Evolutionary conservation across 2,329 filamentous ascomycete species (phyloP).

Genomic region (Talaromyces sp.): DNA sequence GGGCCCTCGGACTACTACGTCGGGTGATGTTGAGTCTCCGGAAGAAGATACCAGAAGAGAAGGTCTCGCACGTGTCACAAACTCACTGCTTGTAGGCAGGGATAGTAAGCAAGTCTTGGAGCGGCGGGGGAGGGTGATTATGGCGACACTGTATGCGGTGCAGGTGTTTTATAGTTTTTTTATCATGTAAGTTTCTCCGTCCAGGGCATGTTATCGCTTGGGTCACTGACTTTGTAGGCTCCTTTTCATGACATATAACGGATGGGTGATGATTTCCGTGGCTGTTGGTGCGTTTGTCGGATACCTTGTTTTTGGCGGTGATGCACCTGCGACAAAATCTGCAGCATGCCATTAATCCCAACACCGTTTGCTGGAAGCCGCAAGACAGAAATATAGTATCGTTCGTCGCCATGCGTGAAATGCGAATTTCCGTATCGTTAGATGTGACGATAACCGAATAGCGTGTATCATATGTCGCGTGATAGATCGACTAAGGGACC

Average conservation of each 20-base stretch:
- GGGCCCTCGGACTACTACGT: slow-evolving; percentile 21
- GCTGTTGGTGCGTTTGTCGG: slow-evolving; percentile 85
- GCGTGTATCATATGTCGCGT: slow-evolving; percentile 1
- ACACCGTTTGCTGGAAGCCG: background rate
- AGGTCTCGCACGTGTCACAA: slow-evolving; percentile 47
- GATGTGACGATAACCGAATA: slow-evolving; percentile 15
- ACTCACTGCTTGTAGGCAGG: slow-evolving; percentile 76
- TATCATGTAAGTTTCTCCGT: slow-evolving; percentile 80
- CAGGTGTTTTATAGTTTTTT: slow-evolving; percentile 99
- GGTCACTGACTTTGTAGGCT: slow-evolving; percentile 68
- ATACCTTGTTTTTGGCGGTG: slow-evolving; percentile 75
- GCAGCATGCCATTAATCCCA: slow-evolving; percentile 96
- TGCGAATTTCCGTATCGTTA: background rate
- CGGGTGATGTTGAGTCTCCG: background rate
- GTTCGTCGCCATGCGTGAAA: background rate
- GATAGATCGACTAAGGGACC: slow-evolving; percentile 38
- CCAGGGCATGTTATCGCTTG: too few species aligned
- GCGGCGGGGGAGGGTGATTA: slow-evolving; percentile 71
- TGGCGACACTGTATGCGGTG: slow-evolving; percentile 79
- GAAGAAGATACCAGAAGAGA: slow-evolving; percentile 14
- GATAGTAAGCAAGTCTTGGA: slow-evolving; percentile 59
- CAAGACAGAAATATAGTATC: background rate
- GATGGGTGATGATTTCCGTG: slow-evolving; percentile 93
- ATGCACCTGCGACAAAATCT: slow-evolving; percentile 71
- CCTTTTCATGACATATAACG: slow-evolving; percentile 99